Conservation (phyloP, 495 filamentous ascomycete species). For the Penicillium tannophilum region DNA sequence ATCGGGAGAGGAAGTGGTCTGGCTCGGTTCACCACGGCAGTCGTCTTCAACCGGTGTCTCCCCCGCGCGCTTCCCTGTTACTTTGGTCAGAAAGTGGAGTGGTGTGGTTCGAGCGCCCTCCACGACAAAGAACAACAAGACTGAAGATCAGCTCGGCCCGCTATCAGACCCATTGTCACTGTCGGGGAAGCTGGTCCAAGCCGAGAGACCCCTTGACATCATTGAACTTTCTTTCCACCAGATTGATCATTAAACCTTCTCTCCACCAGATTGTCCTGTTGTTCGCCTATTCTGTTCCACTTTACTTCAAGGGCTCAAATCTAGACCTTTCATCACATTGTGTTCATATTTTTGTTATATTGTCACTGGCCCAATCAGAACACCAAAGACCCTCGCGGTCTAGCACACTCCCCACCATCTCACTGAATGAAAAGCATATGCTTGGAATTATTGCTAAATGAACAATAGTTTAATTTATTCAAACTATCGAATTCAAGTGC, state of each 20-base stretch:
- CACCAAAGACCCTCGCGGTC: background rate
- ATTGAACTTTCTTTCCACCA: slow-evolving; percentile 2
- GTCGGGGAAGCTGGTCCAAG: background rate
- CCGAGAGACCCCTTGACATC: slow-evolving; percentile 16
- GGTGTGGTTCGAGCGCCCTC: background rate
- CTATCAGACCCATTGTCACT: background rate
- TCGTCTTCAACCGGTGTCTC: background rate
- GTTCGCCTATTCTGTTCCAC: slow-evolving; percentile 1
- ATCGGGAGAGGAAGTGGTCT: background rate
- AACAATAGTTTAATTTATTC: slow-evolving; percentile 6
- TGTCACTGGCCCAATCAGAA: slow-evolving; percentile 2
- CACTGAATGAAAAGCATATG: background rate
- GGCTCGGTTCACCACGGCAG: background rate
- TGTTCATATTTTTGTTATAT: background rate
- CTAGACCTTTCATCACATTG: slow-evolving; percentile 1
- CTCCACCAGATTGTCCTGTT: slow-evolving; percentile 6
- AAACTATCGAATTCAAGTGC: slow-evolving; percentile 16
- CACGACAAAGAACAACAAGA: background rate
- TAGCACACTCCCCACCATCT: slow-evolving; percentile 1
- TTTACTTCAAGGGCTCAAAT: background rate
- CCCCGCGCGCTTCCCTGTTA: background rate
- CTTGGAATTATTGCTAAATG: background rate
- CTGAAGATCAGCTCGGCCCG: slow-evolving; percentile 1
- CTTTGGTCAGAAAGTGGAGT: background rate
- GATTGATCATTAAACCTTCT: too few species aligned